A percentile compares a stretch with the other conserved stretches of the same genome.
Evolutionary conservation across 169 alveolate genomes (phyloP).

Genomic region (Amoebophrya sp.): DNA sequence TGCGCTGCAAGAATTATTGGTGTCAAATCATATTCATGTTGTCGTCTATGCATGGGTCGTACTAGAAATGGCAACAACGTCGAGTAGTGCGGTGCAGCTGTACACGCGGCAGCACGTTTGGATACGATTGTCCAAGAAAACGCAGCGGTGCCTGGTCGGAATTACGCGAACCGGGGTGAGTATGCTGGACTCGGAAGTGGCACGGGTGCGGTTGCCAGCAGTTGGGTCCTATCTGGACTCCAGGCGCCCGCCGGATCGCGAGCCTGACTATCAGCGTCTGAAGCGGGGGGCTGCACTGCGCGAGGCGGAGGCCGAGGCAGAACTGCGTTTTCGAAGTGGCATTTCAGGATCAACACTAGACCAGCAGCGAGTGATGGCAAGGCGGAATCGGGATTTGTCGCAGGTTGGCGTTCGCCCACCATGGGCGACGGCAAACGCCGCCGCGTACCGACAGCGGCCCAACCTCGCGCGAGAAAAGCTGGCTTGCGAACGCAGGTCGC

Average conservation of each 20-base stretch:
- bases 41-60: too few relatives aligned
- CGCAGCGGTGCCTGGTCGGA: background rate
- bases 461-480: too few relatives aligned
- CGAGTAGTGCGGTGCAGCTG: too few relatives aligned
- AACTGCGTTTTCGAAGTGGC: too few relatives aligned
- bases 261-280: background rate
- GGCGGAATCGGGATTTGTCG: background rate
- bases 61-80: too few relatives aligned
- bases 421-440: background rate
- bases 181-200: background rate
- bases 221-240: background rate
- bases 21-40: too few relatives aligned
- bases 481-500: too few relatives aligned
- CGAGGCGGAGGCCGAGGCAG: background rate
- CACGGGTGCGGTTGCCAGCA: background rate
- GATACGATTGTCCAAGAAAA: background rate
- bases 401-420: too few relatives aligned
- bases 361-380: too few relatives aligned
- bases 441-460: background rate
- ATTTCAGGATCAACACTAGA: too few relatives aligned
- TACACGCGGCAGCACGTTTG: background rate
- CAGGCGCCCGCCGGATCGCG: background rate
- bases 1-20: too few relatives aligned
- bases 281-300: background rate
- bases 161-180: background rate